These are phyloP conservation scores for Amanita inopinata DNA, from an alignment of 768 basidiomycete species.

Conservation along the genomic window DNA sequence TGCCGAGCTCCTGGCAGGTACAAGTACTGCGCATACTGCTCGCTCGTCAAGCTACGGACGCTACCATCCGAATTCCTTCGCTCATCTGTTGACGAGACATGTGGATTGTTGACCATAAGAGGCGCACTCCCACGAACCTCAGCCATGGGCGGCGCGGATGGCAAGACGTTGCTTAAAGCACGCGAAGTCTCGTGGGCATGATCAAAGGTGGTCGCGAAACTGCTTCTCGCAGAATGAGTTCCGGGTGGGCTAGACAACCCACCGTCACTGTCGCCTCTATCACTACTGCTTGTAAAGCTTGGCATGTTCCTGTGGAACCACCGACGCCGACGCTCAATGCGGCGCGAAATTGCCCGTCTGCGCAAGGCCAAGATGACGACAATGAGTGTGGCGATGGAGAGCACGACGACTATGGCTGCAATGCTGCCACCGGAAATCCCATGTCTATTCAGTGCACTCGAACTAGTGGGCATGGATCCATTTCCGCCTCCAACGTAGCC, in stretches of 20 bases:
- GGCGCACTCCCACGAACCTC: conserved; percentile 34
- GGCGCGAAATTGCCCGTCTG: conserved; percentile 31
- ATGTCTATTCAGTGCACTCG: conserved; percentile 14
- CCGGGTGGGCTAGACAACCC: conserved; percentile 14
- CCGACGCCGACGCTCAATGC: conserved; percentile 34
- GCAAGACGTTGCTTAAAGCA: conserved; percentile 19
- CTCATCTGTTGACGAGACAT: conserved; percentile 11
- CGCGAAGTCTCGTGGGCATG: conserved; percentile 24
- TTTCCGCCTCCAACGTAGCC: no score
- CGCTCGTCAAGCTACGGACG: conserved; percentile 15
- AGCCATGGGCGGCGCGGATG: conserved; percentile 43
- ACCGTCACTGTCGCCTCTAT: conserved; percentile 11
- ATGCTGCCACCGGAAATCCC: conserved; percentile 35
- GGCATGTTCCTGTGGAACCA: conserved; percentile 26
- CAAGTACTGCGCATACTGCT: conserved; percentile 31
- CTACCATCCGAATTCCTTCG: not conserved
- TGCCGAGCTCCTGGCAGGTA: conserved; percentile 20
- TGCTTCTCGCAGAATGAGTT: conserved; percentile 37
- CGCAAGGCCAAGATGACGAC: conserved; percentile 35
- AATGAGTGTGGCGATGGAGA: conserved; percentile 24
- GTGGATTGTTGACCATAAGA: conserved; percentile 22
- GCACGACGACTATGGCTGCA: conserved; percentile 32
- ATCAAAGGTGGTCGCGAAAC: conserved; percentile 56
- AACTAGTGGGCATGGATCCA: conserved; percentile 5
- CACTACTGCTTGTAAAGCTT: conserved; percentile 14